phyloP scores from a whole-genome alignment of 352 stramenopile species.

The Phytophthora hybrid region DNA sequence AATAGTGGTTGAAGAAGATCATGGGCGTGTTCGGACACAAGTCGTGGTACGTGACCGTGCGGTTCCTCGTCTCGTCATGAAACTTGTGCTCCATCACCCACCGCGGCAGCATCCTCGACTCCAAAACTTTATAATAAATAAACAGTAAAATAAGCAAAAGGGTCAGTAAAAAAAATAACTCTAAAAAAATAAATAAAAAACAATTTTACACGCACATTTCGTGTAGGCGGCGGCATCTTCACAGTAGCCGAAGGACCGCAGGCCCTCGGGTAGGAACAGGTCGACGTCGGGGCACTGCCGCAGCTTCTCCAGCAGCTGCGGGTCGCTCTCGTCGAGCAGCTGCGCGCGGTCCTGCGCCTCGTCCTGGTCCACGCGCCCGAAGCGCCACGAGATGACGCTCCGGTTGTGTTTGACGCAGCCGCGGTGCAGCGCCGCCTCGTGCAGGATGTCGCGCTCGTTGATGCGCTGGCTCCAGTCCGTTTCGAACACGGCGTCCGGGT shows the following conservation, averaged over 20 bases:
- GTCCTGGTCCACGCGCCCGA: constrained; percentile 18
- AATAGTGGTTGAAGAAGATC: constrained; percentile 74
- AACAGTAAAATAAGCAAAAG: neutral
- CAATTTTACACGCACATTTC: constrained; percentile 50
- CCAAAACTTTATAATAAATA: constrained; percentile 37
- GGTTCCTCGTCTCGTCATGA: constrained; percentile 26
- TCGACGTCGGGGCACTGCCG: constrained; percentile 65
- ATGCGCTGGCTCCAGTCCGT: constrained; percentile 46
- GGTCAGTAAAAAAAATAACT: neutral
- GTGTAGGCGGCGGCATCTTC: constrained; percentile 72
- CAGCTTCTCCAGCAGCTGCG: constrained; percentile 54
- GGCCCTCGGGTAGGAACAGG: constrained; percentile 60
- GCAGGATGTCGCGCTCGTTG: constrained; percentile 46
- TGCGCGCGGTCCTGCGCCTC: constrained; percentile 21
- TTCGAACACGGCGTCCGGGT: constrained; percentile 38
- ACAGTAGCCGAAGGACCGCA: constrained; percentile 73
- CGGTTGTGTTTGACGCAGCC: constrained; percentile 50
- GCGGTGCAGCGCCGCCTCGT: constrained; percentile 49
- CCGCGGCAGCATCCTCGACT: constrained; percentile 50
- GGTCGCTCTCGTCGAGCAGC: constrained; percentile 48
- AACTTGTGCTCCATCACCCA: constrained; percentile 53
- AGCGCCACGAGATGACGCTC: constrained; percentile 46
- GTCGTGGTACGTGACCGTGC: constrained; percentile 55
- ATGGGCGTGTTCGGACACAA: constrained; percentile 59
- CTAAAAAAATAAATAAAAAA: neutral